Base-by-base conservation (phyloP, 495 filamentous ascomycete genomes). In the Annulohypoxylon bovei region DNA sequence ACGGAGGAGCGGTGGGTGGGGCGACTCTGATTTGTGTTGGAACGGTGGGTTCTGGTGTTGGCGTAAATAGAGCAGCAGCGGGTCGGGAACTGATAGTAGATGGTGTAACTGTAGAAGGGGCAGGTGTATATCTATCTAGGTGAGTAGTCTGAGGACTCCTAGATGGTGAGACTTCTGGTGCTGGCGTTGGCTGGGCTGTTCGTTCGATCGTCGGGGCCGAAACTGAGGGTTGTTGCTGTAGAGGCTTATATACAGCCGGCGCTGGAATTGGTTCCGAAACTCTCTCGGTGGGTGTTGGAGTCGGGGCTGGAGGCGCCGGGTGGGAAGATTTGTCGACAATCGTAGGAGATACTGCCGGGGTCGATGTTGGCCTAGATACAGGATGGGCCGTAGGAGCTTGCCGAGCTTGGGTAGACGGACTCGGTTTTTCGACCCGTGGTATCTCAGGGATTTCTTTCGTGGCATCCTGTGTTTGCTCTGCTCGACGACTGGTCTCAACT, bases 281-380 rank as follows among this genome's bases (percentile, higher is more conserved):
- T 25, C 30, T 52, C 40, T 49, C 20, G n/a, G 37, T 64, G 37
- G 71, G 60, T 25, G 66, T 68, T 62, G 72, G 68, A 44, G 65
- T 77, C 33, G 70, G 75, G 30, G 68, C 70, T 67, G 75, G 65
- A 12, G 66, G 69, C 39, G 70, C 65, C 33, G 73, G 72, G 14
- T 67, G 72, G 11, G 37, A 12, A 33, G 52, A 47, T 37, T 65
- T 23, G 22, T 58, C 35, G 47, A 39, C 40, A 44, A 18, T 9
- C 40, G n/a, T 7, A 23, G 58, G 62, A 25, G 58, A 32, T 11
- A 49, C n/a, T 27, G 62, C 55, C 7, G 57, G 30, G 7, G 44
- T 42, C 27, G 68, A 9, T 9, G 57, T 37, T 28, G 59, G 37
- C 9, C 23, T n/a, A 16, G 63, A 12, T 52, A 40, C 18, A 1